Base-by-base conservation (phyloP, 495 filamentous ascomycete genomes). In the Daldinia concentrica region DNA sequence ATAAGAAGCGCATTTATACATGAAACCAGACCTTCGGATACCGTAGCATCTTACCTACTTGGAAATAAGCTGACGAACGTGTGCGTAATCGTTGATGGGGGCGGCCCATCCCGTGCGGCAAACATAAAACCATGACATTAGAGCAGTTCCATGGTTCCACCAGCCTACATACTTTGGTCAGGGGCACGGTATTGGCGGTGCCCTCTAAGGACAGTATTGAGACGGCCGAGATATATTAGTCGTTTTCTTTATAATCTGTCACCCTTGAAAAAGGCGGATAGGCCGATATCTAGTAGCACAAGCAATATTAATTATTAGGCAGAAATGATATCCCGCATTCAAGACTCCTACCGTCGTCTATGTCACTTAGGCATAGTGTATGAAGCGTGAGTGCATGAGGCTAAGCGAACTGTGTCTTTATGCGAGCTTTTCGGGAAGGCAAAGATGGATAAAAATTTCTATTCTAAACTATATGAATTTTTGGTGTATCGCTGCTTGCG, bases 91-190 rank as follows among this genome's bases (percentile, higher is more conserved):
- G 22, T 57, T 15, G 64, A 62, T 58, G 63, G 69, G 69, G 63
- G 63, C 63, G 69, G 58, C 64, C 41, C 63, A 48, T 54, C 63
- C 63, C 63, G 58, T 63, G 43, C 70, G 70, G 64, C 64, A 56
- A 64, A 27, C 58, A 45, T 37, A 48, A 6, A 58, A n/a, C n/a
- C 52, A 30, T 4, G 26, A 51, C 36, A 58, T 39, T 58, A 52
- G 30, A 45, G 66, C 58, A 22, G 58, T 54, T 58, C 37, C 27
- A 57, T 52, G 48, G 17, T 48, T 48, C 19, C 43, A 24, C 27
- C 30, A 19, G 27, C 30, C 6, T 22, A 22, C 6, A 43, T 54
- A 54, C 6, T 55, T 61, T 65, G 69, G 50, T 65, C 60, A 68
- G 69, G 59, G 69, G 64, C 60, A 59, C 30, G 57, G 59, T 4